These are phyloP conservation scores for Neofusicoccum parvum DNA, from an alignment of 2,329 filamentous ascomycete genomes.

Conservation along the genomic window DNA sequence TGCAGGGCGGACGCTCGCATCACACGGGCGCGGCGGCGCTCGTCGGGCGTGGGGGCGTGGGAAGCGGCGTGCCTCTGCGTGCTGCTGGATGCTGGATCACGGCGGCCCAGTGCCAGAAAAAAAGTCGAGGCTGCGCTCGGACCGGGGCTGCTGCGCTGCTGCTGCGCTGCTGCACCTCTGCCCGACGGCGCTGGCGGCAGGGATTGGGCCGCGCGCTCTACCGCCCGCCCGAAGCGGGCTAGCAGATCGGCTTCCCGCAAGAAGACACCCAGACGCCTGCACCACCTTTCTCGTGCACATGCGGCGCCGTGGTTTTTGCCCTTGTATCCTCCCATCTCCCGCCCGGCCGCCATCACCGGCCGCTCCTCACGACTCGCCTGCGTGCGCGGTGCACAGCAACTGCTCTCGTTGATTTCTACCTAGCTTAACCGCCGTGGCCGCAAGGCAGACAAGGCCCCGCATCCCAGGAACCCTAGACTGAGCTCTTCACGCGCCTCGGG, in stretches of 20 bases:
- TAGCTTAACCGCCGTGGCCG: conserved; percentile 8
- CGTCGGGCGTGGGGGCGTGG: neutral
- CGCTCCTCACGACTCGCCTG: conserved; percentile 14
- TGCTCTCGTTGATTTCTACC: conserved; percentile 6
- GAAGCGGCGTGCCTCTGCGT: neutral
- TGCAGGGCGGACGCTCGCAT: neutral
- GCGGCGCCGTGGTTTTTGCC: conserved; percentile 16
- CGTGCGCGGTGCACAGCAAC: neutral
- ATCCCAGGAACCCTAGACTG: conserved; percentile 20
- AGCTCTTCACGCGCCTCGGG: conserved; percentile 19
- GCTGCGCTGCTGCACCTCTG: conserved; percentile 1
- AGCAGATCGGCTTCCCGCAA: conserved; percentile 18
- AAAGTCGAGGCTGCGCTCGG: conserved; percentile 13
- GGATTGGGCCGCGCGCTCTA: neutral
- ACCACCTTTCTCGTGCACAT: conserved; percentile 20
- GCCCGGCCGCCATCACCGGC: conserved; percentile 9
- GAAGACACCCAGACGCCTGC: conserved; percentile 16
- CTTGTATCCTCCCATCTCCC: conserved; percentile 19
- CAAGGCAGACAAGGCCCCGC: conserved; percentile 20
- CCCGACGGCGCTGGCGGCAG: neutral
- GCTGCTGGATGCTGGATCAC: neutral
- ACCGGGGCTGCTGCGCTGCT: conserved; percentile 1
- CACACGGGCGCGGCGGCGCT: neutral
- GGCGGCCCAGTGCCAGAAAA: neutral
- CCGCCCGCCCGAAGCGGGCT: conserved; percentile 8